Evolutionary conservation across 768 basidiomycete species (phyloP).

Genomic region (Tephrocybe sp.): DNA sequence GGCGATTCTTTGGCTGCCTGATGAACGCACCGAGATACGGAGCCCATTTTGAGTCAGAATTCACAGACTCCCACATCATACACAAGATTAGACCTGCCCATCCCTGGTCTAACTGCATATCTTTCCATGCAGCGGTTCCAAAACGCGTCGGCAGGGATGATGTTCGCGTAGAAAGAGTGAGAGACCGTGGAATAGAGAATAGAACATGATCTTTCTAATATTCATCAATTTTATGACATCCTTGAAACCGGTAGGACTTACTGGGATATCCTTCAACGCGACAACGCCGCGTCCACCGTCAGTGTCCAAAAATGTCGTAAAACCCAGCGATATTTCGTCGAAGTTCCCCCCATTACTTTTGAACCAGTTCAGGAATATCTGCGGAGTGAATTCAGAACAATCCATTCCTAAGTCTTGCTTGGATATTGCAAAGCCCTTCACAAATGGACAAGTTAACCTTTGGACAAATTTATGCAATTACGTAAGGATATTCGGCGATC

Average conservation of each 20-base stretch:
- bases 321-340: conserved; percentile 44
- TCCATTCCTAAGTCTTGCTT: too few species aligned
- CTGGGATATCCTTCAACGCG: conserved; percentile 72
- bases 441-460: too few species aligned
- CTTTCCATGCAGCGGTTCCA: conserved; percentile 63
- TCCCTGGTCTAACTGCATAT: conserved; percentile 54
- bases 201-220: conserved; percentile 68
- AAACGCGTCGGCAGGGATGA: conserved; percentile 61
- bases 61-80: conserved; percentile 92
- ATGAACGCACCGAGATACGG: conserved; percentile 62
- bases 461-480: too few species aligned
- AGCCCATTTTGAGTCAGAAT: conserved; percentile 60
- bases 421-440: too few species aligned
- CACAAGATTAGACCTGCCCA: conserved; percentile 90
- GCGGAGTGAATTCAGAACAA: not conserved
- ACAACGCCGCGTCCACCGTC: conserved; percentile 72
- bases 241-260: conserved; percentile 25
- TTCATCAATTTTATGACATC: not conserved
- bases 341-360: conserved; percentile 43
- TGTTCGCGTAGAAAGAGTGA: conserved; percentile 79
- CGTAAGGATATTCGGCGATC: too few species aligned
- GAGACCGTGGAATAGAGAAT: conserved; percentile 75
- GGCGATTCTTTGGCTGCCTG: not conserved
- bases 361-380: conserved; percentile 49
- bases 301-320: conserved; percentile 42